Evolutionary conservation across 352 stramenopile genomes (phyloP), one percentile per base, ranked within the genome.

Genomic region (Phytophthora europaea): DNA sequence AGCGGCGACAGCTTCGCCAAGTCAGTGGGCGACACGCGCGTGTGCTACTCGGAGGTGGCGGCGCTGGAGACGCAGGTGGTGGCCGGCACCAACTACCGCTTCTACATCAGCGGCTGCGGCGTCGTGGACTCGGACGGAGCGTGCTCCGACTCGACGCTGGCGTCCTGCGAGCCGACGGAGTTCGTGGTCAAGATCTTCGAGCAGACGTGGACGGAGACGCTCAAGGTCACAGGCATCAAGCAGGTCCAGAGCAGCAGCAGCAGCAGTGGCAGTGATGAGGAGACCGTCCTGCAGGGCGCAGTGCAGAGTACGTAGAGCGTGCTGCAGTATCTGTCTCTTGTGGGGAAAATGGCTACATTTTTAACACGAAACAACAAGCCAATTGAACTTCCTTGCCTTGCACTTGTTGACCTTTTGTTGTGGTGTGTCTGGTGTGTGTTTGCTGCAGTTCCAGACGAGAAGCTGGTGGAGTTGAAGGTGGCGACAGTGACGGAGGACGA

Each of bases 81-180:
- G 45, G 75, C 87, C 1, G 89, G 89, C 26, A 92, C 74, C 56
- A 96, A 94, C 76, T 96, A 93, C 73, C 76, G 78, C 65, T 94
- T 93, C 63, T 67, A 83, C 61, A 81, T 94, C 34, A 57, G 72
- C 22, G 89, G 85, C 22, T 93, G 87, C 66, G 23, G 53, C 16
- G 83, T 86, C 26, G 60, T 45, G 40, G 56, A 68, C 52, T 79
- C 73, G 58, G 81, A 82, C 31, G 84, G 84, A 31, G 70, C 63
- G 40, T 92, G 87, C 67, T 66, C 57, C 2, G 51, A 28, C 6
- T 51, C 45, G 13, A 78, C 76, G 59, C 61, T 80, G 63, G 66
- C 66, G 51, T 57, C 66, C 40, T 83, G 78, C 55, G 33, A 65
- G 58, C 65, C 65, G 22, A 54, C 67, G 33, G 69, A 78, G 60